phyloP scores from a whole-genome alignment of 164 flowering plant genomes.

The Aristolochia fimbriata region DNA sequence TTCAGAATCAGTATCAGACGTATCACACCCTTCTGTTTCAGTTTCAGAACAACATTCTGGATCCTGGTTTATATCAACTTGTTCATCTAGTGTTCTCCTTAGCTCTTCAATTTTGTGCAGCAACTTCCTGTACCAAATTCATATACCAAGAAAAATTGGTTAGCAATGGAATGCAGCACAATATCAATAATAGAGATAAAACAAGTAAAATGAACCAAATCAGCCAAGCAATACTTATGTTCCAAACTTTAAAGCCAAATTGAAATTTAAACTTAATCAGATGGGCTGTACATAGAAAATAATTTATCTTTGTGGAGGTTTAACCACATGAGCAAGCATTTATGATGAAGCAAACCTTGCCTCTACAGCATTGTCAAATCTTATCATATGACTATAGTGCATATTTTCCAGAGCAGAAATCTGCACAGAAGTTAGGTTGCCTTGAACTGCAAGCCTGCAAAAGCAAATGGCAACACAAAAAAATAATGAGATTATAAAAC shows the following conservation, averaged over 20 bases:
- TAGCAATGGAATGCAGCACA: too few relatives aligned
- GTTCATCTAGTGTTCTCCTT: constrained; percentile 26
- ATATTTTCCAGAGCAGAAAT: constrained; percentile 87
- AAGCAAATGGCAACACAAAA: background rate
- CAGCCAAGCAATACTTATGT: too few relatives aligned
- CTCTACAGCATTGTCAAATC: constrained; percentile 82
- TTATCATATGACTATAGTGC: constrained; percentile 92
- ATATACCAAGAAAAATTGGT: background rate
- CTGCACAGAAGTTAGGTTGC: constrained; percentile 49
- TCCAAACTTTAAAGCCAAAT: too few relatives aligned
- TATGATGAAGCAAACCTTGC: constrained; percentile 43
- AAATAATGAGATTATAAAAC: constrained; percentile 1
- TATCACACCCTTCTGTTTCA: constrained; percentile 46
- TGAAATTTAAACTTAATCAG: too few relatives aligned
- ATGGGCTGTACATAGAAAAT: too few relatives aligned
- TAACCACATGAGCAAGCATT: background rate
- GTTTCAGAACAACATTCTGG: constrained; percentile 72
- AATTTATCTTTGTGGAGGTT: too few relatives aligned
- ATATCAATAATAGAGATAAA: too few relatives aligned
- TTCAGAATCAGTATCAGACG: constrained; percentile 28
- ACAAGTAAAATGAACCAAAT: too few relatives aligned
- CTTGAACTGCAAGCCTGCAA: constrained; percentile 74
- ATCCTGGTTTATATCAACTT: constrained; percentile 16
- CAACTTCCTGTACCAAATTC: constrained; percentile 41
- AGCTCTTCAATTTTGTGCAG: constrained; percentile 45